Base-by-base conservation (phyloP, 805 yeast genomes). In the Wickerhamomyces mucosus region DNA sequence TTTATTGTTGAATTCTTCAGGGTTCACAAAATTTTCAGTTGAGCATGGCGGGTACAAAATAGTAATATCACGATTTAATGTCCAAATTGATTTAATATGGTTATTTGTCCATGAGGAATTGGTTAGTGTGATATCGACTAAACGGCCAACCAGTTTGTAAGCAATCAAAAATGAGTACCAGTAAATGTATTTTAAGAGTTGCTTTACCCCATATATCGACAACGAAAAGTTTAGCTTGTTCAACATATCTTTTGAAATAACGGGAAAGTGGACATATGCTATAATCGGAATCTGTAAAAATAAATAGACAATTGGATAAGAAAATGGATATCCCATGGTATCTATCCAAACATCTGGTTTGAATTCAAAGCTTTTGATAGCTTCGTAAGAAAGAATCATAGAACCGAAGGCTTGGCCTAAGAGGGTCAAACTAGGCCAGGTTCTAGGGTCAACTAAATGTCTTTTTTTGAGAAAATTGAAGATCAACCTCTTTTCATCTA, bases 201-300 rank as follows among this genome's bases (percentile, higher is more conserved):
- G 40, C 36, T 56, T 23, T 34, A 34, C 10, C 28, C 43, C 40
- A 34, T 32, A 30, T 36, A 49, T 35, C 26, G 45, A 39, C 5
- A 35, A 48, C 38, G 42, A 43, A 29, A 50, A 53, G 31, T 58
- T 58, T 39, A 81, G 56, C 43, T 79, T 78, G 30, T 59, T 60
- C 41, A 86, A 59, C 99, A 92, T 92, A 43, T 89, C 97, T 18
- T 62, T 57, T 26, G 94, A 94, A 21, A 92, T 76, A 13, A 88
- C 72, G 2, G 99, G 99, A 59, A 82, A 92, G 58, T 92, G 99
- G n/a, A 85, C 83, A 49, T 92, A 92, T 1, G 95, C 74, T 16
- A 80, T 58, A 18, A 92, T 69, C 1, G 98, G 98, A 18, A 85
- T 60, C 38, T 68, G 66, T 22, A 82, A 63, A 28, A 73, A 56